A percentile compares a stretch with the other conserved stretches of the same genome.
Conservation (phyloP, 768 basidiomycete species). For the Crassisporium funariophilum region DNA sequence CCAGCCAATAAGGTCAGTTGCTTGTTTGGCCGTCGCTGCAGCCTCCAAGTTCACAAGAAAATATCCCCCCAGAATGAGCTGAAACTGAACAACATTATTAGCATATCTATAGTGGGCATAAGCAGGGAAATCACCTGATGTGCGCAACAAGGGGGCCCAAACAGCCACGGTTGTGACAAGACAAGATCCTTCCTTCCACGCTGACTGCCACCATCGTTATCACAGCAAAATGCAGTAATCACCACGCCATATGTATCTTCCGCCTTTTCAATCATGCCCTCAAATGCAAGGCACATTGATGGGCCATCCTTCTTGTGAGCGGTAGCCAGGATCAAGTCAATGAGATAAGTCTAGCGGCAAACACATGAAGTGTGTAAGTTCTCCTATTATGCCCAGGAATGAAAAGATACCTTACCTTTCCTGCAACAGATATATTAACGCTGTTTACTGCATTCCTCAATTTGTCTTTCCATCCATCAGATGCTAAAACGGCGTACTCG, state of each 20-base stretch:
- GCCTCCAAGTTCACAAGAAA: constrained; percentile 21
- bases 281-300: constrained; percentile 27
- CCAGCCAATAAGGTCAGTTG: constrained; percentile 28
- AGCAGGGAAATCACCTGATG: constrained; percentile 20
- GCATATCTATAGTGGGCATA: neutral
- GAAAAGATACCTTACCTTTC: constrained; percentile 19
- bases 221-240: constrained; percentile 21
- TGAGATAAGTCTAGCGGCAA: constrained; percentile 19
- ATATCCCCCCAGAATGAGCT: constrained; percentile 25
- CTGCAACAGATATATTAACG: constrained; percentile 22
- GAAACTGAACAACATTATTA: constrained; percentile 20
- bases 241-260: constrained; percentile 16
- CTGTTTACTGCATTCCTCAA: constrained; percentile 24
- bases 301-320: constrained; percentile 25
- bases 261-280: constrained; percentile 23
- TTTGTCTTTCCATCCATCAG: constrained; percentile 32
- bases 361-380: constrained; percentile 2
- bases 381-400: neutral
- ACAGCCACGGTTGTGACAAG: constrained; percentile 19
- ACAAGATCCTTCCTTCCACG: constrained; percentile 24
- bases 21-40: constrained; percentile 22
- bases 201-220: constrained; percentile 30
- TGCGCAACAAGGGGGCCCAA: constrained; percentile 20
- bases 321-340: constrained; percentile 24
- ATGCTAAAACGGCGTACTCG: constrained; percentile 16